phyloP scores from a whole-genome alignment of 176 grass and related monocot species.

The Eleusine coracana region DNA sequence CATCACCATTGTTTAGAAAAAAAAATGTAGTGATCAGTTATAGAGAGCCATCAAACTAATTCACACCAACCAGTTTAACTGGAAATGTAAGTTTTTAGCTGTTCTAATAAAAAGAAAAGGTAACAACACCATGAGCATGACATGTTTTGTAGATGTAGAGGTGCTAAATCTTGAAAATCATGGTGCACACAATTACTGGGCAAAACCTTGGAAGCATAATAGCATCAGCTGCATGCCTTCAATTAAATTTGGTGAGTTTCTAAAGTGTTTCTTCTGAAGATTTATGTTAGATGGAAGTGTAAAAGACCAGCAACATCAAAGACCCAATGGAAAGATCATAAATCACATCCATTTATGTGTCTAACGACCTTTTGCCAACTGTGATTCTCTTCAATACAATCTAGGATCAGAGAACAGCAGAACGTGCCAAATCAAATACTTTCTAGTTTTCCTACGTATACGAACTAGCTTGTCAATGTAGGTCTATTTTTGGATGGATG shows the following conservation, averaged over 20 bases:
- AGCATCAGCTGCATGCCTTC: too few species aligned
- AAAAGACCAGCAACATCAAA: too few species aligned
- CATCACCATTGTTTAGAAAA: neutral
- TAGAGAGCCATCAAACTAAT: neutral
- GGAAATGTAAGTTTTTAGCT: neutral
- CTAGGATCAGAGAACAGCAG: neutral
- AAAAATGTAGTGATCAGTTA: neutral
- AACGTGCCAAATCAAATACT: neutral
- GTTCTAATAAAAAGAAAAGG: neutral
- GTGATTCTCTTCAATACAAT: neutral
- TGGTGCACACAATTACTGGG: neutral
- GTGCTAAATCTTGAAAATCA: neutral
- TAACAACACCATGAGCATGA: neutral
- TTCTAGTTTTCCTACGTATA: neutral
- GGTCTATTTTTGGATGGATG: neutral
- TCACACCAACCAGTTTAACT: neutral
- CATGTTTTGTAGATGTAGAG: neutral
- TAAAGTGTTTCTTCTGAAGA: neutral
- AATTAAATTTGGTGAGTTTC: neutral
- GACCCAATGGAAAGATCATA: neutral
- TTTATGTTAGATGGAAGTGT: neutral
- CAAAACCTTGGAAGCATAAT: neutral
- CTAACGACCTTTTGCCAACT: neutral
- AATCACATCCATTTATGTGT: neutral
- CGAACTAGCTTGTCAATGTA: neutral